Evolutionary conservation across 805 yeast genomes (phyloP), one percentile per base, ranked within the genome.

Genomic region (Cyberlindnera mrakii): DNA sequence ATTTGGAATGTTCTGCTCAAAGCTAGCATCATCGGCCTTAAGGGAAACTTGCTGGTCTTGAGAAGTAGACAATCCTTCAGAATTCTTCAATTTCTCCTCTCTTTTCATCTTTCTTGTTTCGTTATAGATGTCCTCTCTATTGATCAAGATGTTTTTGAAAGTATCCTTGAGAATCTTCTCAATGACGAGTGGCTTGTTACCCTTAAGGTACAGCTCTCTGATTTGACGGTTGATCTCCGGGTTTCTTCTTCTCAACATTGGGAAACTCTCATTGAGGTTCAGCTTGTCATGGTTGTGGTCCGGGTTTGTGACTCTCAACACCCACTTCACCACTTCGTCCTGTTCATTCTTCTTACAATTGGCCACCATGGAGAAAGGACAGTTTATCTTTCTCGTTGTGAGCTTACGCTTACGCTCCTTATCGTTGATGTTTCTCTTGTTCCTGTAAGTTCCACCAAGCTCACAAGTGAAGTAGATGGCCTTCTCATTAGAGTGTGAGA

Each of bases 61-160:
- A 16, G 33, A 42, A 18, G 34, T 45, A 14, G 27, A n/a, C 39
- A 17, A 47, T 14, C 16, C 48, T 27, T 15, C 19, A 11, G 38
- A 44, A 14, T 43, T 40, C 31, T 52, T 58, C 29, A 44, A 34
- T 41, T 52, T 57, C 38, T 58, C 62, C 40, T 58, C 62, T 38
- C 62, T 51, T 37, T 58, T 58, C 62, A 58, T 58, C 51, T 58
- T 58, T 57, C 62, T 55, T 1, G 62, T 58, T 47, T 58, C 62
- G 42, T 58, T 58, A 40, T 58, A 58, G 33, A 58, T 58, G 30
- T 58, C 62, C 41, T 58, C 62, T 43, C 62, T 54, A 40, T 58
- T 58, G 48, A 58, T 58, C 35, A 54, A 30, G 17, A 58, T 58
- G 30, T 46, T 54, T 45, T 53, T 51, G 42, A 57, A 58, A 33